Base-by-base conservation (phyloP, 179 eudicot species). In the Silene coronaria region DNA sequence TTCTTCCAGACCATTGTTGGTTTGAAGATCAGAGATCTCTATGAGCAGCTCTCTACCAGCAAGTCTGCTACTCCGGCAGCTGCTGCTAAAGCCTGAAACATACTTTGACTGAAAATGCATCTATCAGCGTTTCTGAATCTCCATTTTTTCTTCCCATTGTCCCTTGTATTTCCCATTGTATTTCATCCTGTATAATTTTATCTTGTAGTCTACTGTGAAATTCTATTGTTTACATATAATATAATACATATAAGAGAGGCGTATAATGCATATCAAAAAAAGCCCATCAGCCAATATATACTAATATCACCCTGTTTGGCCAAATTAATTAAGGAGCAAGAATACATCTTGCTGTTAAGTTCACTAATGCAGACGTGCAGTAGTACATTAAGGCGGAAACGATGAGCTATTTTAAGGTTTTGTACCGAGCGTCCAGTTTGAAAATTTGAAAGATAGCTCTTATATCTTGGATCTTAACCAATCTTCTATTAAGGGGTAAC, bases 1-100 rank as follows among this genome's bases (percentile, higher is more conserved):
- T 83, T 96, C 65, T 96, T 96, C 91, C 99, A 95, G 72, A 95
- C 99, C 30, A 92, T 95, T 6, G 82, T 92, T 1, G 99, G 99
- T 12, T 77, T 96, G 86, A 96, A 96, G 85, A 96, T 96, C 82
- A 85, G 99, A 82, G 99, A 91, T 80, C 85, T 96, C 65, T 96
- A 80, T 19, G 99, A 96, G 87, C 99, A 96, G 85, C 67, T 96
- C 12, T n/a, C 80, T 8, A 87, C 97, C 17, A 80, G 77, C 78
- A 88, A 78, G 83, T 81, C 85, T 16, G 82, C 84, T 23, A 80
- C 88, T 74, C 86, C 93, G 0, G 79, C 90, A 45, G 75, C 84
- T 67, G 92, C 96, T 58, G 79, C 91, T 16, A 91, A 88, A 80
- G 93, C 89, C 72, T 91, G 76, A 87, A 77, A 21, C 59, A 48